These are phyloP conservation scores for Colletotrichum musicola DNA, from an alignment of 2,329 filamentous ascomycete species.

Conservation along the genomic window DNA sequence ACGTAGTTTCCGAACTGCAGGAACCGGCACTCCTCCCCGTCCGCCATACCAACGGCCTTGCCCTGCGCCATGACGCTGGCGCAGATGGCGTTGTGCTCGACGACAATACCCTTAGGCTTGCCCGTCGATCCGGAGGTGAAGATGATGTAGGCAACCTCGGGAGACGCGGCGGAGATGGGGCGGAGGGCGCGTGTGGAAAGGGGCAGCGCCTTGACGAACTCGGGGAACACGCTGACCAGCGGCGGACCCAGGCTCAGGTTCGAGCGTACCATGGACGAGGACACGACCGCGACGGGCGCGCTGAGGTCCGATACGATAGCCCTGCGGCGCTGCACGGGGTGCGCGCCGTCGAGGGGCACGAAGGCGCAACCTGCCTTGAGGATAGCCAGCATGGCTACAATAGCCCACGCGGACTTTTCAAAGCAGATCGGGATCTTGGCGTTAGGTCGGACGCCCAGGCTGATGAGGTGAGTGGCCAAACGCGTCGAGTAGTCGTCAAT, in stretches of 20 bases:
- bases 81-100: slow-evolving; percentile 47
- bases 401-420: slow-evolving; percentile 49
- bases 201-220: background rate
- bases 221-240: background rate
- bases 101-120: slow-evolving; percentile 64
- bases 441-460: slow-evolving; percentile 43
- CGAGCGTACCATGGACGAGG: background rate
- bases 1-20: slow-evolving; percentile 37
- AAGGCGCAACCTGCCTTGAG: slow-evolving; percentile 51
- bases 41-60: background rate
- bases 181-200: background rate
- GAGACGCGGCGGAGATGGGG: too few relatives aligned
- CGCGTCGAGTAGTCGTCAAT: slow-evolving; percentile 2
- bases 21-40: background rate
- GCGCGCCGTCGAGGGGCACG: slow-evolving; percentile 45
- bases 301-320: background rate
- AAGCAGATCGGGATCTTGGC: slow-evolving; percentile 48
- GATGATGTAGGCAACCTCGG: slow-evolving; percentile 52
- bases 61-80: slow-evolving; percentile 29
- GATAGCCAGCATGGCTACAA: slow-evolving; percentile 47
- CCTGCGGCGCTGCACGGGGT: slow-evolving; percentile 3
- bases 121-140: slow-evolving; percentile 70
- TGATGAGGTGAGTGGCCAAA: slow-evolving; percentile 41
- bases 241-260: background rate
- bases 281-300: too few relatives aligned